These are phyloP conservation scores for Fusarium chaquense DNA, from an alignment of 2,329 filamentous ascomycete species.

Conservation along the genomic window DNA sequence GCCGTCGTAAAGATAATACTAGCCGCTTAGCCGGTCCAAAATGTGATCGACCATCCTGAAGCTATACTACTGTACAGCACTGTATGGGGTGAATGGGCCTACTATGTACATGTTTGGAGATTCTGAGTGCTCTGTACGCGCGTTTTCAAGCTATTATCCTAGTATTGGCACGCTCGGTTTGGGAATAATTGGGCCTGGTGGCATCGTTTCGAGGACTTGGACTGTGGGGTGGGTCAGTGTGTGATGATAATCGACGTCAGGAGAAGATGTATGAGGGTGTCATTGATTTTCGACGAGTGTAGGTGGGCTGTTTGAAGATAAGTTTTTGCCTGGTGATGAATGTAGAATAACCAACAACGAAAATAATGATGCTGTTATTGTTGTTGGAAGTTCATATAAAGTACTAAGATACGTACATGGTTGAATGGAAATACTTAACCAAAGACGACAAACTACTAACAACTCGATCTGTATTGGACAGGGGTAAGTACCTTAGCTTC, in stretches of 20 bases:
- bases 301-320: not conserved
- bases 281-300: not conserved
- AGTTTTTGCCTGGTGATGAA: too few relatives aligned
- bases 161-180: constrained; percentile 22
- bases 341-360: not conserved
- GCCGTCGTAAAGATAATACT: not conserved
- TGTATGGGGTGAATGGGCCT: not conserved
- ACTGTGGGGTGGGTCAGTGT: constrained; percentile 17
- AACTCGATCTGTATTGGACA: not conserved
- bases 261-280: constrained; percentile 3
- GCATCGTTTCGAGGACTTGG: constrained; percentile 4
- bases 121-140: constrained; percentile 23
- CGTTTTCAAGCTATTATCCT: constrained; percentile 25
- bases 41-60: not conserved
- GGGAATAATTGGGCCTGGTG: constrained; percentile 38
- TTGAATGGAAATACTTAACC: constrained; percentile 1
- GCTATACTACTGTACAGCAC: not conserved
- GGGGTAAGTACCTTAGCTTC: constrained; percentile 16
- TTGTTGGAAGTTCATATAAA: not conserved
- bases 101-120: not conserved
- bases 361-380: not conserved
- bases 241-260: not conserved
- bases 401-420: not conserved
- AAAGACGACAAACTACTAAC: not conserved
- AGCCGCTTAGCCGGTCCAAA: constrained; percentile 21